Evolutionary conservation across 306 rosid species (phyloP).

Genomic region (Cucurbita argyrosperma): DNA sequence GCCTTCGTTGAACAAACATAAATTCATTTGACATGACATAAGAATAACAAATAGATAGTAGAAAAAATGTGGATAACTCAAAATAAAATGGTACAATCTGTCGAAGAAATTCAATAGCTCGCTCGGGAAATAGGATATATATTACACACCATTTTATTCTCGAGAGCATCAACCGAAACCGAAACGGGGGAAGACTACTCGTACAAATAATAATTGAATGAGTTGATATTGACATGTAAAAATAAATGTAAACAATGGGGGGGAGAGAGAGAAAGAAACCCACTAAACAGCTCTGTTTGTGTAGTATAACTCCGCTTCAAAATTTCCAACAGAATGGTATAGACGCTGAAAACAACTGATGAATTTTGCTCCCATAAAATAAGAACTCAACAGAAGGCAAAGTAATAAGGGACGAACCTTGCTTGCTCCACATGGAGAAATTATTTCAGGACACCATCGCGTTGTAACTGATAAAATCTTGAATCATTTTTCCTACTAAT

Average conservation of each 20-base stretch:
- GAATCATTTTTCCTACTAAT: not conserved
- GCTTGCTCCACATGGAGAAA: constrained; percentile 13
- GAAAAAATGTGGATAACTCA: not conserved
- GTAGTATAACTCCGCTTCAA: not conserved
- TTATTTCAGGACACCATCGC: not conserved
- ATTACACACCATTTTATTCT: not conserved
- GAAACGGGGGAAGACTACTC: not conserved
- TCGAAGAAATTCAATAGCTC: not conserved
- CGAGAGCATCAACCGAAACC: not conserved
- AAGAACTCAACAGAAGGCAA: not conserved
- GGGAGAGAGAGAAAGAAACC: not conserved
- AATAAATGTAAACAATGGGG: not conserved
- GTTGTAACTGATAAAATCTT: too few relatives aligned
- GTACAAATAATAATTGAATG: not conserved
- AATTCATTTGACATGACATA: not conserved
- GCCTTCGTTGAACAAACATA: not conserved
- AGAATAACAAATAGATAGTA: not conserved
- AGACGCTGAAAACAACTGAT: not conserved
- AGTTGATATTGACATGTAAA: constrained; percentile 2
- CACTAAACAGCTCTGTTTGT: not conserved
- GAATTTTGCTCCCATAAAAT: not conserved
- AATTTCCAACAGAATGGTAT: not conserved
- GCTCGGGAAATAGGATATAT: not conserved
- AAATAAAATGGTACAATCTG: not conserved
- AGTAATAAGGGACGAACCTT: not conserved